Evolutionary conservation across 129 eudicot species (phyloP), one percentile per base, ranked within the genome.

Genomic region (Arctium minus): DNA sequence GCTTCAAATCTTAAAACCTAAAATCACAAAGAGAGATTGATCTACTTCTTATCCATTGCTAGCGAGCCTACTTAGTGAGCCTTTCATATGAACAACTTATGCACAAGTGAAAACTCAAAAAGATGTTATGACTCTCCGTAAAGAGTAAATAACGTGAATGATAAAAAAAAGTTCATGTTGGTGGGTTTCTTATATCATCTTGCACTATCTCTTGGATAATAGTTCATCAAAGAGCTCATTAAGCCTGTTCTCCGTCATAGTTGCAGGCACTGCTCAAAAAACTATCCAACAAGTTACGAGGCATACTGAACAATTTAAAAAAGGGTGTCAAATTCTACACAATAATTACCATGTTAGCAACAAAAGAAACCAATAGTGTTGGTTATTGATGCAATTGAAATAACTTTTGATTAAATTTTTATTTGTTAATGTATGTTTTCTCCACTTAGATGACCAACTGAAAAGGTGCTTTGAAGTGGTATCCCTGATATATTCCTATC

Each of bases 221-320:
- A 91, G 69, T 50, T 92, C 92, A 77, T 89, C 90, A 76, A 89
- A 86, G 17, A 94, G 81, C 75, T 74, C 79, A 64, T 74, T 64
- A 53, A 39, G 70, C 48, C 56, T 77, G 76, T 88, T 82, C 83
- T 79, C 90, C 9, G 81, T 30, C 48, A 89, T 88, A 53, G 82
- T 17, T 33, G 31, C 44, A 13, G 94, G 81, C 36, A 68, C 90
- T 89, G 92, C 81, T 40, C 56, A 22, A 50, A 50, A 80, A 53
- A 32, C 27, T 12, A 70, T 31, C 32, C 29, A 83, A 35, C 38
- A 73, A 39, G 78, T 84, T 60, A 79, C 64, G 75, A 13, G 4
- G 75, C 73, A 76, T 60, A 70, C 64, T 50, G n/a, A 70, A 10
- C 8, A n/a, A 22, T 48, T 60, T 60, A 39, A 76, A 79, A 11